Percentiles rank a stretch among this genome's conserved stretches.
These are phyloP conservation scores for Leucocoprinus leucothites DNA, from an alignment of 768 basidiomycete species.

Conservation along the genomic window DNA sequence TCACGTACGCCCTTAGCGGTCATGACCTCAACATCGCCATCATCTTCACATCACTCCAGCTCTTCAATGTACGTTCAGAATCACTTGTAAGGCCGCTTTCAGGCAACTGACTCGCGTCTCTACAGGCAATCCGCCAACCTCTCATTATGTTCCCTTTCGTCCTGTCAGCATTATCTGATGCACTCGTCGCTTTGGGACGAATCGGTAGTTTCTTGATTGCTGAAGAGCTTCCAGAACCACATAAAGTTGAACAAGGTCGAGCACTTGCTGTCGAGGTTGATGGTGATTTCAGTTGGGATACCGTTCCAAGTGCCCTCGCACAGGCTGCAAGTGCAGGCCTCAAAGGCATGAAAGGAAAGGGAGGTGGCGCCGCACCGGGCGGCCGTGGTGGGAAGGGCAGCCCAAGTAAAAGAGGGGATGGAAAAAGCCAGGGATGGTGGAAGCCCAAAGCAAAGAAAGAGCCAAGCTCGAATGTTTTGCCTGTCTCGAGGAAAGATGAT, in stretches of 20 bases:
- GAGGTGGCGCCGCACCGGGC: constrained; percentile 18
- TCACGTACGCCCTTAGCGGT: constrained; percentile 59
- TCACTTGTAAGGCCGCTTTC: background rate
- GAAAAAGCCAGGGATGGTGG: constrained; percentile 11
- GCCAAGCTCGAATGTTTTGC: constrained; percentile 1
- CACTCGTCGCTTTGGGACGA: constrained; percentile 46
- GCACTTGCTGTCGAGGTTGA: constrained; percentile 42
- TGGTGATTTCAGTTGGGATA: constrained; percentile 54
- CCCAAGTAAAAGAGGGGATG: constrained; percentile 17
- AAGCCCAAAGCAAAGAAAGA: constrained; percentile 16
- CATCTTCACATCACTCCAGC: constrained; percentile 55
- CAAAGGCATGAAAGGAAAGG: constrained; percentile 15
- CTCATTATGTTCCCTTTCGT: constrained; percentile 56
- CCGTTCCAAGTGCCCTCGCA: constrained; percentile 20
- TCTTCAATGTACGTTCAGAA: constrained; percentile 46
- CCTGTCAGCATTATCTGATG: constrained; percentile 44
- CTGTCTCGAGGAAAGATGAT: background rate
- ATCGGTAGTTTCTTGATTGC: constrained; percentile 47
- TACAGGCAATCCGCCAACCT: constrained; percentile 55
- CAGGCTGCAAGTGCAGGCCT: constrained; percentile 12
- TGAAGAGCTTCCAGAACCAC: constrained; percentile 50
- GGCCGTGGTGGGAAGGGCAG: constrained; percentile 14
- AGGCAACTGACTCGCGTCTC: background rate
- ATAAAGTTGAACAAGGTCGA: constrained; percentile 36
- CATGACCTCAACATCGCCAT: constrained; percentile 50